phyloP scores from a whole-genome alignment of 805 yeast species.

The Barnettozyma vustinii region DNA sequence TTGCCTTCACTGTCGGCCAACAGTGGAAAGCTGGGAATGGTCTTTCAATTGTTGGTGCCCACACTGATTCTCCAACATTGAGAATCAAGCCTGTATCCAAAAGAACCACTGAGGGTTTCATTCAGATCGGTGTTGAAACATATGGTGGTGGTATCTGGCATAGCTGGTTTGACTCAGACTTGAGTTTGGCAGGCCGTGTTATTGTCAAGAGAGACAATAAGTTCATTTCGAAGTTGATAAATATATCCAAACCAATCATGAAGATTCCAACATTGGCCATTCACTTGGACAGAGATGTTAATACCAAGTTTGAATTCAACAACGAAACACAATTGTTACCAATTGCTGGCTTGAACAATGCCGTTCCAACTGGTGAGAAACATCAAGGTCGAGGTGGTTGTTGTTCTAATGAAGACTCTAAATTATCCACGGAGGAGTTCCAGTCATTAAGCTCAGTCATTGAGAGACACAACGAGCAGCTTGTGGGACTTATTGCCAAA shows the following conservation, averaged over 20 bases:
- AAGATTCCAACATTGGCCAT: slow-evolving; percentile 94
- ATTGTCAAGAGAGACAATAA: slow-evolving; percentile 52
- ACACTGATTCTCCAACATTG: slow-evolving; percentile 89
- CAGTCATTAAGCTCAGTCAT: slow-evolving; percentile 59
- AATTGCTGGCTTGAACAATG: slow-evolving; percentile 61
- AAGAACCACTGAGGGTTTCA: slow-evolving; percentile 63
- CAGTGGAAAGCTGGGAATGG: slow-evolving; percentile 73
- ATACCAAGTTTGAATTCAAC: slow-evolving; percentile 79
- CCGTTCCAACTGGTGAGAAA: slow-evolving; percentile 22
- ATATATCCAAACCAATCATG: slow-evolving; percentile 76
- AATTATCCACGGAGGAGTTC: slow-evolving; percentile 49
- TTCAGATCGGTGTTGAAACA: slow-evolving; percentile 87
- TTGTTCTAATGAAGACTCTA: slow-evolving; percentile 46
- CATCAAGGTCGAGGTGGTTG: slow-evolving; percentile 27
- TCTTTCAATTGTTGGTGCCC: slow-evolving; percentile 88
- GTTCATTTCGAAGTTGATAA: slow-evolving; percentile 62
- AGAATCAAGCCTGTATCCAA: slow-evolving; percentile 85
- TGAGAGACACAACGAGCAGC: slow-evolving; percentile 70
- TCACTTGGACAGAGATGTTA: slow-evolving; percentile 76
- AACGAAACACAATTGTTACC: slow-evolving; percentile 84
- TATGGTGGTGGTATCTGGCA: slow-evolving; percentile 98
- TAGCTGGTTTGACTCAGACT: slow-evolving; percentile 94
- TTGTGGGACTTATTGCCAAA: slow-evolving; percentile 62
- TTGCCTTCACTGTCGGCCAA: slow-evolving; percentile 81
- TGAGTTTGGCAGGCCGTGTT: slow-evolving; percentile 89